Percentiles rank a stretch among this genome's conserved stretches.
Conservation (phyloP, 208 protist species). For the Willaertia magna region DNA sequence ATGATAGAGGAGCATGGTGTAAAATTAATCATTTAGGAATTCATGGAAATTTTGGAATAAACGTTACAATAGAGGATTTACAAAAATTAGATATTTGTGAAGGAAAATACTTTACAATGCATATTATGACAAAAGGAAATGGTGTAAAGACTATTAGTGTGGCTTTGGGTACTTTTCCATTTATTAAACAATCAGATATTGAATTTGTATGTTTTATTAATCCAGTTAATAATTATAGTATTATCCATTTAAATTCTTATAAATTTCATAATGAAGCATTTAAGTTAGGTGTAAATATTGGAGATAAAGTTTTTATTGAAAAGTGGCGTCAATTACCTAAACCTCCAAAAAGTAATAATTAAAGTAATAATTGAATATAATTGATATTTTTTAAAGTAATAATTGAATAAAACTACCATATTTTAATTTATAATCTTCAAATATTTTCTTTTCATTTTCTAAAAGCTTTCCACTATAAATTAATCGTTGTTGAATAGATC, state of each 20-base stretch:
- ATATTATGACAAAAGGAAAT: neutral
- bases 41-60: neutral
- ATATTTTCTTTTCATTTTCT: too few species aligned
- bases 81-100: neutral
- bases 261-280: neutral
- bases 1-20: neutral
- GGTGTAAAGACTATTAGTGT: neutral
- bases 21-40: neutral
- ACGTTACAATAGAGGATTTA: neutral
- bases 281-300: neutral
- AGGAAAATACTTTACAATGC: neutral
- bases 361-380: too few species aligned
- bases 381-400: too few species aligned
- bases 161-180: neutral
- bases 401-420: too few species aligned
- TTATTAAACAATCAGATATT: neutral
- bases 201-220: neutral
- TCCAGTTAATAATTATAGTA: neutral
- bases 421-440: too few species aligned
- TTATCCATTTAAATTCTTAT: neutral
- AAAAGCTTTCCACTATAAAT: too few species aligned
- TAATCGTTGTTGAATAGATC: too few species aligned
- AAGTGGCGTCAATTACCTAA: neutral
- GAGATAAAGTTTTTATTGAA: neutral
- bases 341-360: neutral